A percentile compares a stretch with the other conserved stretches of the same genome.
Conservation (phyloP, 2,329 filamentous ascomycete species). For the Ceratocystis albifundus region DNA sequence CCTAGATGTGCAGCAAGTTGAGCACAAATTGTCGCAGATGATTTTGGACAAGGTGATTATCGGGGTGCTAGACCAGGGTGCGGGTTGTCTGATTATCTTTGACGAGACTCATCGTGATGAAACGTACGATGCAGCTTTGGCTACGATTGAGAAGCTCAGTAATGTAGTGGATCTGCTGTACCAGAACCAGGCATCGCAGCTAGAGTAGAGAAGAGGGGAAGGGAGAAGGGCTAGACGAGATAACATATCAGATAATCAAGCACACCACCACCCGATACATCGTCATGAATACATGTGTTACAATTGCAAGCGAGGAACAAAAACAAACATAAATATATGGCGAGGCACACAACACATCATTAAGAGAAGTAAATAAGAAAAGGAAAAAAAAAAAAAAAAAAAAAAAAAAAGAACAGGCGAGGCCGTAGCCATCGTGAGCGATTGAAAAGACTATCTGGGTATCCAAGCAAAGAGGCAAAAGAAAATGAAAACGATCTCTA, state of each 20-base stretch:
- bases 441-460: constrained; percentile 15
- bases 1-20: constrained; percentile 88
- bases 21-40: constrained; percentile 98
- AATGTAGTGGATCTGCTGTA: constrained; percentile 96
- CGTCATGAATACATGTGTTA: constrained; percentile 12
- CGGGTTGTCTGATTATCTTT: constrained; percentile 93
- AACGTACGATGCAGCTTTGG: constrained; percentile 84
- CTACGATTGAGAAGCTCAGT: constrained; percentile 93
- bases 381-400: background rate
- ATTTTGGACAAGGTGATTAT: constrained; percentile 98
- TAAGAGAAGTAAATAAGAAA: background rate
- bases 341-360: background rate
- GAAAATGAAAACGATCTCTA: background rate
- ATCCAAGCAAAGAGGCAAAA: constrained; percentile 12
- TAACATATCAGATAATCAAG: constrained; percentile 13
- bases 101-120: constrained; percentile 91
- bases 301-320: background rate
- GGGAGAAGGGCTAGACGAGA: background rate
- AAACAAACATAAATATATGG: background rate
- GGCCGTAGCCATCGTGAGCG: constrained; percentile 3
- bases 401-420: background rate
- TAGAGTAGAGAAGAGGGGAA: constrained; percentile 54
- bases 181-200: constrained; percentile 88
- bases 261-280: constrained; percentile 12
- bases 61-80: constrained; percentile 90